Base-by-base conservation (phyloP, 371 early-diverging fungal species). In the Mortierella sp. region DNA sequence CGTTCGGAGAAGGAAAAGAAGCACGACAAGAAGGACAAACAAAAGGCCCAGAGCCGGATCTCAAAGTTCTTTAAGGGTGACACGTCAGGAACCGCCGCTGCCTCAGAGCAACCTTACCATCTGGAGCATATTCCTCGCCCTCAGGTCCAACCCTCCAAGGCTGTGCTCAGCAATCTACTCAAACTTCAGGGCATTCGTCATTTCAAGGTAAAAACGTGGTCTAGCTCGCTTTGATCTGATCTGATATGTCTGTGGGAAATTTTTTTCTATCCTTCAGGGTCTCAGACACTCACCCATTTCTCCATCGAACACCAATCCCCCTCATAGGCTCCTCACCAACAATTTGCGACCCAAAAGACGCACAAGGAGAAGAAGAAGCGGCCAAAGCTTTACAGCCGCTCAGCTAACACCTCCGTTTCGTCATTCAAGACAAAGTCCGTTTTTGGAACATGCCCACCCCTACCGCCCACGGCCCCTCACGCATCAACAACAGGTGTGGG, bases 101-200 rank as follows among this genome's bases (percentile, higher is more conserved):
- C 41, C 3, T 50, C 54, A 10, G 63, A 62, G 0, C 53, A 37
- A 25, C 31, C 48, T 5, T 27, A 40, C 37, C 34, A 34, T 17
- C 54, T 54, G 43, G 41, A 19, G 14, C 25, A 49, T 22, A n/a
- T 25, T 29, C 16, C 28, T 19, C 62, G 54, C 44, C 21, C 41
- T 14, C 34, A 37, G n/a, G 19, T 56, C 39, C 79, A 79, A 47
- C 80, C 84, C 2, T 82, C 81, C 51, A 70, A 70, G 58, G 73
- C 74, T 4, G 79, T 86, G 14, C 57, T 86, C 7, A 79, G 84
- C 50, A 84, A 86, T 57, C 49, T 86, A 6, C 45, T 86, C 8
- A 83, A 81, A 54, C 74, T 86, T 2, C 72, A 79, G 22, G 51
- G 58, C 31, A 19, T 19, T 43, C 79, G 62, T 22, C 70, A 54